Conservation (phyloP, 306 rosid species). For the Elaeagnus macrophylla region DNA sequence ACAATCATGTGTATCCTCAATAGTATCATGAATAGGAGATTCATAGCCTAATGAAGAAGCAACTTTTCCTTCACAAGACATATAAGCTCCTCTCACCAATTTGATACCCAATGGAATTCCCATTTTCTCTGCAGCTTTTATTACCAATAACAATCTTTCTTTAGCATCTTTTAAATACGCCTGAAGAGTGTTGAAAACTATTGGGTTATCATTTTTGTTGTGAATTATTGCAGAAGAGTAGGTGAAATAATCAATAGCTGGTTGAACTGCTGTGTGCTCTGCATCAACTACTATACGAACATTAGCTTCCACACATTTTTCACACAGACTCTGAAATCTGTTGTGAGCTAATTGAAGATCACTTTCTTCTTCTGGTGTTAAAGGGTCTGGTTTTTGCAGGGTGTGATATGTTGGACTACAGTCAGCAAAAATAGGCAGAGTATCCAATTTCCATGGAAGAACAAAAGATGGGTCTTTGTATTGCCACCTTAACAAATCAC, state of each 20-base stretch:
- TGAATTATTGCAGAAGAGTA: slow-evolving; percentile 52
- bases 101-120: slow-evolving; percentile 69
- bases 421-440: slow-evolving; percentile 52
- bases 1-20: slow-evolving; percentile 63
- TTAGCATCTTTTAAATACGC: slow-evolving; percentile 78
- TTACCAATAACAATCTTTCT: slow-evolving; percentile 44
- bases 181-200: slow-evolving; percentile 64
- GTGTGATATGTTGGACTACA: slow-evolving; percentile 75
- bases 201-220: slow-evolving; percentile 41
- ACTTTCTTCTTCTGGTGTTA: slow-evolving; percentile 52
- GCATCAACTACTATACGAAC: slow-evolving; percentile 68
- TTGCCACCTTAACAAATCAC: slow-evolving; percentile 90
- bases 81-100: slow-evolving; percentile 86
- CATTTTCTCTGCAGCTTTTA: slow-evolving; percentile 48
- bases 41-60: slow-evolving; percentile 53
- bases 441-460: slow-evolving; percentile 71
- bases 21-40: slow-evolving; percentile 67
- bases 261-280: slow-evolving; percentile 71
- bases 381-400: slow-evolving; percentile 36
- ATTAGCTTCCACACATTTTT: slow-evolving; percentile 41
- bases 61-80: slow-evolving; percentile 53
- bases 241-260: slow-evolving; percentile 83
- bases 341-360: slow-evolving; percentile 46
- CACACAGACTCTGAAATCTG: slow-evolving; percentile 47
- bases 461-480: slow-evolving; percentile 49